phyloP scores from a whole-genome alignment of 2,329 filamentous ascomycete species.

The Canariomyces notabilis region DNA sequence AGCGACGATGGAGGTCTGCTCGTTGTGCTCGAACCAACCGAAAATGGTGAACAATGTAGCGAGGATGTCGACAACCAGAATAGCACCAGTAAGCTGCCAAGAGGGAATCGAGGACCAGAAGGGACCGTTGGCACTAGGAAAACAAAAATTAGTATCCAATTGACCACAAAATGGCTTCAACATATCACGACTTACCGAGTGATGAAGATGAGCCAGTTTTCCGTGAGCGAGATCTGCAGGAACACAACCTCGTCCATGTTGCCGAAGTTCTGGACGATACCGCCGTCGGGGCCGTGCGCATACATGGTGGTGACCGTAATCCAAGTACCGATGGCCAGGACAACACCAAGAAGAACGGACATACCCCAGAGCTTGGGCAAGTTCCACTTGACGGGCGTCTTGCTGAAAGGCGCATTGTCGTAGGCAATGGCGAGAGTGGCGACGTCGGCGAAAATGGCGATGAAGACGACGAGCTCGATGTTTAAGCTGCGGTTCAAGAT shows the following conservation, averaged over 20 bases:
- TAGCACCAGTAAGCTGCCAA: conserved; percentile 75
- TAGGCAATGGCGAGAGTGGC: conserved; percentile 90
- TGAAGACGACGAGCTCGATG: conserved; percentile 85
- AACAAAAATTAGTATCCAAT: conserved; percentile 2
- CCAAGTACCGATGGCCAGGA: conserved; percentile 81
- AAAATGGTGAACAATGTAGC: conserved; percentile 83
- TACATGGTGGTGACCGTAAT: conserved; percentile 84
- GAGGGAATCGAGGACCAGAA: conserved; percentile 89
- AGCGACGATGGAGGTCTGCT: conserved; percentile 71
- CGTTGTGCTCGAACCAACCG: conserved; percentile 68
- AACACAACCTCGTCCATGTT: conserved; percentile 77
- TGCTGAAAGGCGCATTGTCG: conserved; percentile 84
- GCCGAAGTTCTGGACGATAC: conserved; percentile 88
- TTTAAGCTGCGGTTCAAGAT: conserved; percentile 81
- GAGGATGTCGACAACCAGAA: conserved; percentile 74
- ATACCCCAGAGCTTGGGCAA: conserved; percentile 91
- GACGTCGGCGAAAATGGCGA: conserved; percentile 90
- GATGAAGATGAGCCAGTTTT: conserved; percentile 97
- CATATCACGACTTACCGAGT: conserved; percentile 44
- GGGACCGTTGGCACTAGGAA: conserved; percentile 70
- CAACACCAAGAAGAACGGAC: conserved; percentile 75
- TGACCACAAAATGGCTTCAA: not conserved
- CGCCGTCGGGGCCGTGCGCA: conserved; percentile 60
- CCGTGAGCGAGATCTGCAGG: conserved; percentile 82
- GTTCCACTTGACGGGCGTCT: conserved; percentile 90